Percentiles rank a stretch among this genome's conserved stretches.
Evolutionary conservation across 2,329 filamentous ascomycete genomes (phyloP).

Genomic region (Fusarium ramigenum): DNA sequence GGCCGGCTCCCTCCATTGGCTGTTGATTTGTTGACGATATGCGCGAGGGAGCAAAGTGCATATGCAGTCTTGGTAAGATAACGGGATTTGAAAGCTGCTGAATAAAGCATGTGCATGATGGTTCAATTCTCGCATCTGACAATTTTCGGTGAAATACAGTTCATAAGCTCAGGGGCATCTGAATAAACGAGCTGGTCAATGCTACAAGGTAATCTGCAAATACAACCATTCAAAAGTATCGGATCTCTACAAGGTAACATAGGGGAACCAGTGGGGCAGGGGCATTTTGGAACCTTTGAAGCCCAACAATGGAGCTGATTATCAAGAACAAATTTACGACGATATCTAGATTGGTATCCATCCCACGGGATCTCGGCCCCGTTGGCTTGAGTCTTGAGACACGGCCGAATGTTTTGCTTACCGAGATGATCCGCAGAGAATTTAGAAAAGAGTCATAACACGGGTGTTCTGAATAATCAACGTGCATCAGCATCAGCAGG

Average conservation of each 20-base stretch:
- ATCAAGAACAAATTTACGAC: neutral
- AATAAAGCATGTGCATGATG: neutral
- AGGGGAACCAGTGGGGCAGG: conserved; percentile 18
- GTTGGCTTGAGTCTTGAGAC: neutral
- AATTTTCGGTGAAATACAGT: neutral
- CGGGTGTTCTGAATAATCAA: conserved; percentile 1
- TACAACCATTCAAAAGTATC: neutral
- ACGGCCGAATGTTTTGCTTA: conserved; percentile 22
- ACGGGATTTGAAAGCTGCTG: conserved; percentile 1
- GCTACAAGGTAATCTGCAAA: conserved; percentile 1
- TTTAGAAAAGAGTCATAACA: conserved; percentile 1
- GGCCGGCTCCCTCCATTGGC: conserved; percentile 25
- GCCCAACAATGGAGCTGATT: conserved; percentile 32
- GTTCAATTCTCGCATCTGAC: neutral
- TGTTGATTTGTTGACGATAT: conserved; percentile 1
- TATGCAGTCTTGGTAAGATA: neutral
- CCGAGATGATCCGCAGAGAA: neutral
- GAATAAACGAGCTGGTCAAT: conserved; percentile 12
- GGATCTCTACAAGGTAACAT: conserved; percentile 9
- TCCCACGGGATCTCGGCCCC: conserved; percentile 26
- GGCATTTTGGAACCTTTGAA: conserved; percentile 21
- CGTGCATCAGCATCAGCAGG: neutral
- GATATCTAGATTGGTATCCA: neutral
- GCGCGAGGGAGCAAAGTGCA: neutral
- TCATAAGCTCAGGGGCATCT: conserved; percentile 5